Percentiles rank a stretch among this genome's conserved stretches.
Conservation (phyloP, 345 rosid species). For the Eucalyptus marginata region DNA sequence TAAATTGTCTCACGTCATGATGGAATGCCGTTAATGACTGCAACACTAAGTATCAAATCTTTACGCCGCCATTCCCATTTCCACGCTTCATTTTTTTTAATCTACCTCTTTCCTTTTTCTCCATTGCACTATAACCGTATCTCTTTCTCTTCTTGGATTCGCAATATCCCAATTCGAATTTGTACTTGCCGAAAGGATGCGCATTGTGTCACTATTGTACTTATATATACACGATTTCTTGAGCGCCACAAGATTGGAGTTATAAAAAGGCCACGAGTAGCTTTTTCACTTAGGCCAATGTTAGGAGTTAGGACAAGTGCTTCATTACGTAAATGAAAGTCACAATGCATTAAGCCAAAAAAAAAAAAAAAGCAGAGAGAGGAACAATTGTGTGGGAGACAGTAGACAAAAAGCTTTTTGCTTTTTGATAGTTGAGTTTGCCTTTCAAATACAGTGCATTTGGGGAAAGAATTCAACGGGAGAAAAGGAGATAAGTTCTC, state of each 20-base stretch:
- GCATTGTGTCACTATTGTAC: not conserved
- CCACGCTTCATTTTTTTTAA: not conserved
- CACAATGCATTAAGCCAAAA: not conserved
- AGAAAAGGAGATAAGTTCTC: slow-evolving; percentile 3
- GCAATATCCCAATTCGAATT: not conserved
- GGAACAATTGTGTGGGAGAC: not conserved
- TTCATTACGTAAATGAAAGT: not conserved
- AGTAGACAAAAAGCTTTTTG: not conserved
- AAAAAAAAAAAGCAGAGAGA: not conserved
- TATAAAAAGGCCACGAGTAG: not conserved
- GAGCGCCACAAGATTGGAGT: not conserved
- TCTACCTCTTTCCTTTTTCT: not conserved
- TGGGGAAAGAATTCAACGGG: not conserved
- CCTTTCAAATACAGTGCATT: slow-evolving; percentile 1
- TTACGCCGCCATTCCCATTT: not conserved
- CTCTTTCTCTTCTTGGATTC: not conserved
- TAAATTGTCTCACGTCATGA: not conserved
- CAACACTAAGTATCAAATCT: not conserved
- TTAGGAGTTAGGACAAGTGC: not conserved
- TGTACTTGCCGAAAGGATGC: not conserved
- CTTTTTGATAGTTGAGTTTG: slow-evolving; percentile 5
- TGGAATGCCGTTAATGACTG: not conserved
- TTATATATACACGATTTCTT: not conserved
- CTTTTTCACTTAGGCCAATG: not conserved
- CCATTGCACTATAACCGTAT: not conserved